Conservation (phyloP, 371 early-diverging fungal genomes). For the Saksenaea oblongispora region DNA sequence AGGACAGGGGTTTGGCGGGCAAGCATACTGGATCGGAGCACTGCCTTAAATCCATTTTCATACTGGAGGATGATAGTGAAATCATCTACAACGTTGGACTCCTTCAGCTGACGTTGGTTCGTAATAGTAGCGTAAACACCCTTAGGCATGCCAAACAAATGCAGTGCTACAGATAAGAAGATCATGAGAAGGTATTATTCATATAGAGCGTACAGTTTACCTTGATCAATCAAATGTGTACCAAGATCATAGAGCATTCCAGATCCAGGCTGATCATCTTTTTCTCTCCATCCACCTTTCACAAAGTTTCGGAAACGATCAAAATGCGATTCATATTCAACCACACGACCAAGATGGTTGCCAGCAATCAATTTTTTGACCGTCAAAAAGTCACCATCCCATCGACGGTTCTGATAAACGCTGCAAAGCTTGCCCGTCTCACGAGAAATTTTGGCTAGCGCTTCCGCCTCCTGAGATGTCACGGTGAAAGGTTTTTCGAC, state of each 20-base stretch:
- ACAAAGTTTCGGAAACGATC: slow-evolving; percentile 74
- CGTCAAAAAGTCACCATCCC: slow-evolving; percentile 84
- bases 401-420: slow-evolving; percentile 80
- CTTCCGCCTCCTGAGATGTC: slow-evolving; percentile 60
- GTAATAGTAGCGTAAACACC: slow-evolving; percentile 61
- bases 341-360: slow-evolving; percentile 64
- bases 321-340: slow-evolving; percentile 74
- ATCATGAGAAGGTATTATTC: neutral
- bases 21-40: slow-evolving; percentile 72
- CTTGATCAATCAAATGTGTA: slow-evolving; percentile 79
- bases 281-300: slow-evolving; percentile 80
- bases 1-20: slow-evolving; percentile 65
- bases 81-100: slow-evolving; percentile 59
- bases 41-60: slow-evolving; percentile 57
- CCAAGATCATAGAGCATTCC: slow-evolving; percentile 79
- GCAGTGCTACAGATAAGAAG: slow-evolving; percentile 34
- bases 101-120: slow-evolving; percentile 69
- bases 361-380: slow-evolving; percentile 59
- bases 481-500: slow-evolving; percentile 83
- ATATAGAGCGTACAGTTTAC: slow-evolving; percentile 7
- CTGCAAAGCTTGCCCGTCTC: slow-evolving; percentile 62
- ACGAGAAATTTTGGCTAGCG: slow-evolving; percentile 57
- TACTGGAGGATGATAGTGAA: slow-evolving; percentile 69
- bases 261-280: slow-evolving; percentile 59
- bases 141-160: slow-evolving; percentile 71